phyloP scores from a whole-genome alignment of 23 red algal genomes.

The Agarophyton chilense region DNA sequence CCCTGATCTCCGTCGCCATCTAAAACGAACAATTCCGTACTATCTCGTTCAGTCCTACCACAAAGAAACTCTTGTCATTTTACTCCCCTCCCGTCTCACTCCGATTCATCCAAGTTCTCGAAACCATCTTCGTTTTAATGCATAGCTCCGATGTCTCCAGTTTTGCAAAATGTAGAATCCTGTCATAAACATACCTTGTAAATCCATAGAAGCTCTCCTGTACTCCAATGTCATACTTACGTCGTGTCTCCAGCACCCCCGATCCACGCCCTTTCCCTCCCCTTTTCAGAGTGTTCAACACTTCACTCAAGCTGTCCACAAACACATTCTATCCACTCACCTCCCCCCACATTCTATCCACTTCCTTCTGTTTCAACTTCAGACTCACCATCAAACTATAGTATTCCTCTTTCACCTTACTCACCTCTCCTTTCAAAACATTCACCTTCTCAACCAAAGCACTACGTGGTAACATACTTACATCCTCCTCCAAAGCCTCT shows the following conservation, averaged over 20 bases:
- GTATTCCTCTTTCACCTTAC: conserved; percentile 14
- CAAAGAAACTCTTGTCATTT: not conserved
- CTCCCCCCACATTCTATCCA: not conserved
- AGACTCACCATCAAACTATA: conserved; percentile 17
- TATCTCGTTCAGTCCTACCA: not conserved
- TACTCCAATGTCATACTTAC: conserved; percentile 8
- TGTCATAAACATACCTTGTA: not conserved
- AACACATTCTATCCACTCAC: not conserved
- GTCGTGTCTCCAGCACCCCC: too few species aligned
- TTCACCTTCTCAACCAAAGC: not conserved
- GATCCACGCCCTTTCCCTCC: not conserved
- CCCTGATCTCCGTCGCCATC: not conserved
- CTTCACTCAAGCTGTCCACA: not conserved
- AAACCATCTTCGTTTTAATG: not conserved
- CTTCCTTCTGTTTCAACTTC: conserved; percentile 20
- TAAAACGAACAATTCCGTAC: not conserved
- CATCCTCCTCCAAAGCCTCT: not conserved
- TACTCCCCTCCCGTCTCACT: not conserved
- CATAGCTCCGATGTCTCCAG: not conserved
- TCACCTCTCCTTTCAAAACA: not conserved
- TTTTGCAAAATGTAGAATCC: not conserved
- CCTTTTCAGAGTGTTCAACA: not conserved
- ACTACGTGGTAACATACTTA: not conserved
- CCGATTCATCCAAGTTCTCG: not conserved
- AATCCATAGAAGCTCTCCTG: not conserved